Evolutionary conservation across 2,329 filamentous ascomycete species (phyloP).

Genomic region (Byssoonygena ceratinophila): DNA sequence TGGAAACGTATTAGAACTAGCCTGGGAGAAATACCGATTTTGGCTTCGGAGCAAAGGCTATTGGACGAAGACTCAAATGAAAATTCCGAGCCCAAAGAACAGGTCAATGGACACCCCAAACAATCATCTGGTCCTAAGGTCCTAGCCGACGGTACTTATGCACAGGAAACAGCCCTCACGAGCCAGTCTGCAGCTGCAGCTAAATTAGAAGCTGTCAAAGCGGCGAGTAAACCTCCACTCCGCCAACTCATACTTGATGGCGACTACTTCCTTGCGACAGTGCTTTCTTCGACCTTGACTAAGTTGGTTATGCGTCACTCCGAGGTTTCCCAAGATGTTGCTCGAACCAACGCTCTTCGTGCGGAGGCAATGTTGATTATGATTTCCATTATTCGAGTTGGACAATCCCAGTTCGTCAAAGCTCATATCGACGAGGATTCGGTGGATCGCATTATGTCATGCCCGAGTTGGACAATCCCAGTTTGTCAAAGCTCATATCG

Average conservation of each 20-base stretch:
- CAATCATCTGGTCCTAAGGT: slow-evolving; percentile 75
- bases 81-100: slow-evolving; percentile 53
- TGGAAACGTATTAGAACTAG: slow-evolving; percentile 95
- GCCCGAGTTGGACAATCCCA: too few relatives aligned
- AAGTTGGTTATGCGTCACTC: slow-evolving; percentile 97
- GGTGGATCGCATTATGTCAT: slow-evolving; percentile 89
- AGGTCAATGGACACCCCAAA: slow-evolving; percentile 73
- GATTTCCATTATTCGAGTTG: slow-evolving; percentile 96
- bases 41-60: slow-evolving; percentile 85
- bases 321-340: slow-evolving; percentile 75
- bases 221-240: slow-evolving; percentile 89
- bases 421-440: slow-evolving; percentile 96
- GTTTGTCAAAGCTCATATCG: too few relatives aligned
- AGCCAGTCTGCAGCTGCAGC: slow-evolving; percentile 83
- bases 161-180: slow-evolving; percentile 89
- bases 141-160: slow-evolving; percentile 91
- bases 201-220: slow-evolving; percentile 90
- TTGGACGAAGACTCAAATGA: slow-evolving; percentile 71
- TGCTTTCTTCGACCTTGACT: slow-evolving; percentile 88
- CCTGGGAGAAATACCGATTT: slow-evolving; percentile 90
- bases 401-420: slow-evolving; percentile 98
- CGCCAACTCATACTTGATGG: slow-evolving; percentile 92
- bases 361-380: slow-evolving; percentile 99
- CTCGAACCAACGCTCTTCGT: slow-evolving; percentile 83
- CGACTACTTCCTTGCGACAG: slow-evolving; percentile 90